Percentiles rank a stretch among this genome's conserved stretches.
These are phyloP conservation scores for Neoscytalidium dimidiatum DNA, from an alignment of 2,329 filamentous ascomycete genomes.

Conservation along the genomic window DNA sequence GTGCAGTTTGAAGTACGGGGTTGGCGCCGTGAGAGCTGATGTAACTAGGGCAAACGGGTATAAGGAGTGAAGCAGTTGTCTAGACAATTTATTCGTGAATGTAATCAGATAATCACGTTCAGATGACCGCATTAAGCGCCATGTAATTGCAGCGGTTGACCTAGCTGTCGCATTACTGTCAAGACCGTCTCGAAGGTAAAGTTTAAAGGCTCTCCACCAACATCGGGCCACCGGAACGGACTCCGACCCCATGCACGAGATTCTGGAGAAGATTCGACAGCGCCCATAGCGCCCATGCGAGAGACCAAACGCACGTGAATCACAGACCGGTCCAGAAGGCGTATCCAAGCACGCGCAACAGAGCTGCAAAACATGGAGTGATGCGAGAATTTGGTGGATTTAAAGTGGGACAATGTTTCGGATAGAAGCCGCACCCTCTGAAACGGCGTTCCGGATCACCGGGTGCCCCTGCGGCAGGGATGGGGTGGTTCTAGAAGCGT, in stretches of 20 bases:
- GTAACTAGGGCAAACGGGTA: no score
- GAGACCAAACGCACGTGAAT: background rate
- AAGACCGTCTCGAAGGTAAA: background rate
- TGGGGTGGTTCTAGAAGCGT: constrained; percentile 9
- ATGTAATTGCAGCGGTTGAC: no score
- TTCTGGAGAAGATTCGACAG: background rate
- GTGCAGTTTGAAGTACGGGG: no score
- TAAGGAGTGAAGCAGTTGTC: no score
- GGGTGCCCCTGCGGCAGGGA: constrained; percentile 2
- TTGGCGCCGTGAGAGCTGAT: no score
- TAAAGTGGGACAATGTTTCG: constrained; percentile 17
- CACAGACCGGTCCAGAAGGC: background rate
- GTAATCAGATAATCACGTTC: no score
- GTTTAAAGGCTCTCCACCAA: background rate
- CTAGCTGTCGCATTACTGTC: no score
- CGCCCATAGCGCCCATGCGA: background rate
- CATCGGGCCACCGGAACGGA: background rate
- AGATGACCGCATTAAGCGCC: no score
- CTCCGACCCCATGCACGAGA: background rate
- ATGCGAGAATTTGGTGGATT: background rate
- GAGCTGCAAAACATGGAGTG: background rate
- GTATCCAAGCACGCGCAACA: background rate
- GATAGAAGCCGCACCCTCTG: constrained; percentile 1
- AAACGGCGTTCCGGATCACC: constrained; percentile 9
- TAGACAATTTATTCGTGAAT: no score